Evolutionary conservation across 2,329 filamentous ascomycete genomes (phyloP), one percentile per base, ranked within the genome.

Genomic region (Apiospora marii): DNA sequence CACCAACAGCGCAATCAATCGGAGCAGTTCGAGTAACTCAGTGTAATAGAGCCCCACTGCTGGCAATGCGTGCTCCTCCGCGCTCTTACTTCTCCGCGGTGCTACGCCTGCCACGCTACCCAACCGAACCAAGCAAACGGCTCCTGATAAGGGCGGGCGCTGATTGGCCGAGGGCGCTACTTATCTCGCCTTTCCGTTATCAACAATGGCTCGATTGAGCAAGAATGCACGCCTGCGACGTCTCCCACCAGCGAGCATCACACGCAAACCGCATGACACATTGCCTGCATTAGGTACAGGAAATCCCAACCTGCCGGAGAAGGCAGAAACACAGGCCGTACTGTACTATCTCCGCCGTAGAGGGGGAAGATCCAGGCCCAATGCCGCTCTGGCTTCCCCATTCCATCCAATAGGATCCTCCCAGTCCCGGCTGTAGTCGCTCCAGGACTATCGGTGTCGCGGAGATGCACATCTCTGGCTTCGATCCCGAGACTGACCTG

Each of bases 381-480:
- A n/a, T 43, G 8, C 22, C 37, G 13, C 37, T n/a, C 4, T 19
- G 30, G 30, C 64, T 43, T 49, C 6, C 61, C 64, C 64, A 30
- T 49, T 12, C 61, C 64, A 24, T 68, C 64, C 41, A 49, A 48
- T 27, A 68, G 64, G 16, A 68, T n/a, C 58, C 44, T 53, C 44
- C 6, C 61, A 27, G n/a, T 44, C 61, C 71, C 72, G 72, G 76
- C 72, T 72, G 71, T 73, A 71, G 74, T 75, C 75, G 69, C 34
- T 34, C 53, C 46, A 67, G 44, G 61, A 69, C 71, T 46, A 72
- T 64, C 69, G 48, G 49, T 53, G 49, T 68, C 58, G 74, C 78
- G 78, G 78, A 79, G 78, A 80, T 79, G 77, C 75, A 73, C 64
- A 73, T 76, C 73, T 77, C 75, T 73, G 71, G 34, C 71, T 69